phyloP scores from a whole-genome alignment of 805 yeast genomes.

The Candida cerambycidarum region DNA sequence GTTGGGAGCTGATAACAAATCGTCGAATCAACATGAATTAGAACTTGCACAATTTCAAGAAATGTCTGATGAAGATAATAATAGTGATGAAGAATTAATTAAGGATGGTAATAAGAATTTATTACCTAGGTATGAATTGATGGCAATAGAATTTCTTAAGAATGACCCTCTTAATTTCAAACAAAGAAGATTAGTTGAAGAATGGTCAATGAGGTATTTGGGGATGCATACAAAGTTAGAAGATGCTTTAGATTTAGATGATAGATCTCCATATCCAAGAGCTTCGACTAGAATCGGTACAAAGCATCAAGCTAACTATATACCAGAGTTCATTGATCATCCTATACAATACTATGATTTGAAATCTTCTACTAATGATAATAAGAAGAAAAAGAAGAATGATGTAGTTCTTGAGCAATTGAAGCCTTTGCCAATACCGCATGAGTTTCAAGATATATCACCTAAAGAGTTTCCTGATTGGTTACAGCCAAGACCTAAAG shows the following conservation, averaged over 20 bases:
- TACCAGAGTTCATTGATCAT: conserved; percentile 54
- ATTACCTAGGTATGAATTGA: conserved; percentile 55
- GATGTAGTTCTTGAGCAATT: conserved; percentile 12
- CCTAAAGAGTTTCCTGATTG: conserved; percentile 62
- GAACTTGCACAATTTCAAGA: conserved; percentile 5
- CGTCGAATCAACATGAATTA: conserved; percentile 39
- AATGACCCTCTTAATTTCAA: conserved; percentile 45
- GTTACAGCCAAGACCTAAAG: conserved; percentile 77
- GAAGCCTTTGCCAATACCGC: conserved; percentile 45
- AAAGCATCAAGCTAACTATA: conserved; percentile 68
- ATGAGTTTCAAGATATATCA: conserved; percentile 39
- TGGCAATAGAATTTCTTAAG: conserved; percentile 53
- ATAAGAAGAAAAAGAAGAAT: conserved; percentile 18
- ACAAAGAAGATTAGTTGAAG: conserved; percentile 57
- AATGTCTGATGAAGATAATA: conserved; percentile 15
- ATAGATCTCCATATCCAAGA: conserved; percentile 71
- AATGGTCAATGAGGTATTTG: conserved; percentile 79
- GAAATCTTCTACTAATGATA: conserved; percentile 11
- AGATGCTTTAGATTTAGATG: conserved; percentile 75
- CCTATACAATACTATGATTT: conserved; percentile 66
- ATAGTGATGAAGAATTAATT: conserved; percentile 4
- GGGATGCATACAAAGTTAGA: conserved; percentile 74
- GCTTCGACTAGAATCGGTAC: conserved; percentile 77
- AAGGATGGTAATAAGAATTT: conserved; percentile 9
- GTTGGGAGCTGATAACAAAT: conserved; percentile 43